These are phyloP conservation scores for Psilocybe sp. DNA, from an alignment of 768 basidiomycete genomes.

Conservation along the genomic window DNA sequence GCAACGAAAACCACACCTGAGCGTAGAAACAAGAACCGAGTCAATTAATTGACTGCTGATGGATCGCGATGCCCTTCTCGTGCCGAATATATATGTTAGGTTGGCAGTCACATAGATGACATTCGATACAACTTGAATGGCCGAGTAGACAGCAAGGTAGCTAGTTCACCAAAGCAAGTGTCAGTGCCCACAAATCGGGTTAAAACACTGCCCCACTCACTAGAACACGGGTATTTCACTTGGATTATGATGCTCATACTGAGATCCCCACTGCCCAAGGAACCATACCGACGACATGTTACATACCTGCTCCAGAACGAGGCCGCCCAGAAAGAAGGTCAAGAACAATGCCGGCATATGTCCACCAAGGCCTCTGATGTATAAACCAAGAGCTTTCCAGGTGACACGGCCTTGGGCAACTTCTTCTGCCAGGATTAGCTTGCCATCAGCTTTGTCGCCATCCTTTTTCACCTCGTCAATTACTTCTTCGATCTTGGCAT, in stretches of 20 bases:
- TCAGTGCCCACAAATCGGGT: too few relatives aligned
- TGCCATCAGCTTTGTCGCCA: constrained; percentile 7
- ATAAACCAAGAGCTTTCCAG: constrained; percentile 29
- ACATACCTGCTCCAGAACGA: constrained; percentile 22
- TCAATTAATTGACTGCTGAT: constrained; percentile 15
- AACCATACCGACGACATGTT: constrained; percentile 37
- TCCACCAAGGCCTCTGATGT: constrained; percentile 35
- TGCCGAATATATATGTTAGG: neutral
- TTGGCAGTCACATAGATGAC: too few relatives aligned
- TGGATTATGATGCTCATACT: constrained; percentile 29
- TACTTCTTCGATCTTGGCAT: constrained; percentile 16
- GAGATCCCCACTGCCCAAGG: constrained; percentile 43
- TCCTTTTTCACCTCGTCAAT: constrained; percentile 21
- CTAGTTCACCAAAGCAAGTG: too few relatives aligned
- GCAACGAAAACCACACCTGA: constrained; percentile 3
- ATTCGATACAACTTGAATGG: too few relatives aligned
- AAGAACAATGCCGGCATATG: constrained; percentile 31
- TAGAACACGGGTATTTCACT: too few relatives aligned
- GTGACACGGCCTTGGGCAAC: constrained; percentile 36
- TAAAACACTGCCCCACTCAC: too few relatives aligned
- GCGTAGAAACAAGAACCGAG: constrained; percentile 14
- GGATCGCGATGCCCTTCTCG: neutral
- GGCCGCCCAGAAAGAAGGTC: constrained; percentile 20
- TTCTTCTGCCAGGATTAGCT: constrained; percentile 61
- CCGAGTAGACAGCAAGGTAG: too few relatives aligned